Conservation (phyloP, 1,284 basidiomycete genomes). For the Ustilago shanxiensis region DNA sequence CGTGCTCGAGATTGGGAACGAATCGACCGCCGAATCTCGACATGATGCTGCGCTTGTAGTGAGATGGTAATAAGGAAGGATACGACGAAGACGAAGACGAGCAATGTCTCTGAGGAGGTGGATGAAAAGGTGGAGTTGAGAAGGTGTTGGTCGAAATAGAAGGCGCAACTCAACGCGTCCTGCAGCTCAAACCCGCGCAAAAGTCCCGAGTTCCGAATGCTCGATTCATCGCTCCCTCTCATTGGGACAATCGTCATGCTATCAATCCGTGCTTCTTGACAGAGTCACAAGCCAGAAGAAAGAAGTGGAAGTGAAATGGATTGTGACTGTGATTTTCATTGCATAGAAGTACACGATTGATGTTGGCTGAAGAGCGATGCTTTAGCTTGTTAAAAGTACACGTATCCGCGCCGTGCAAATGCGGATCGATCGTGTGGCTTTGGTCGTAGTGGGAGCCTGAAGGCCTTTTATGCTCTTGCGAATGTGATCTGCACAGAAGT, state of each 20-base stretch:
- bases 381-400: slow-evolving; percentile 20
- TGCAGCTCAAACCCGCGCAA: neutral
- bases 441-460: neutral
- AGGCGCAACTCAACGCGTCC: slow-evolving; percentile 7
- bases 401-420: slow-evolving; percentile 51
- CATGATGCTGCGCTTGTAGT: slow-evolving; percentile 13
- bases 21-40: slow-evolving; percentile 43
- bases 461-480: slow-evolving; percentile 34
- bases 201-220: slow-evolving; percentile 6
- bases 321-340: neutral
- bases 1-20: slow-evolving; percentile 49
- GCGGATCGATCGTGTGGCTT: slow-evolving; percentile 45
- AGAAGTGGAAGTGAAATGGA: neutral
- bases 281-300: neutral
- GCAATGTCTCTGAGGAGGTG: neutral
- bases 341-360: slow-evolving; percentile 24
- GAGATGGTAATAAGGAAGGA: no score
- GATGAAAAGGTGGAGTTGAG: slow-evolving; percentile 2
- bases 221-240: neutral
- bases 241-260: neutral
- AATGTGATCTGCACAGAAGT: slow-evolving; percentile 48
- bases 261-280: neutral
- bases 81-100: no score
- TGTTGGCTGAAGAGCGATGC: slow-evolving; percentile 3
- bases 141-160: slow-evolving; percentile 4